Conservation (phyloP, 2,329 filamentous ascomycete genomes). For the Botryosphaeria agaves region DNA sequence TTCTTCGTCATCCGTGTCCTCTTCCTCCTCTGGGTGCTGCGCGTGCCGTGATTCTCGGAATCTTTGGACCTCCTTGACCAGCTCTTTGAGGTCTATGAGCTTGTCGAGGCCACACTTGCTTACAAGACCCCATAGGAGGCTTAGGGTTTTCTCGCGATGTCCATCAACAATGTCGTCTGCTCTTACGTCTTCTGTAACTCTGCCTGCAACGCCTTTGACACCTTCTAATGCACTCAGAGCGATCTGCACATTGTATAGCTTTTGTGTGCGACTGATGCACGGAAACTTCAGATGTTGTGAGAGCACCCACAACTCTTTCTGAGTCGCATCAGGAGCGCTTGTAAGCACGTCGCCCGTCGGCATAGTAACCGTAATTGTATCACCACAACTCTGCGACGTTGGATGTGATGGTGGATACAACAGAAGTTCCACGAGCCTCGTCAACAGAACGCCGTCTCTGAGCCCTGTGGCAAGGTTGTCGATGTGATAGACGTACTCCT, state of each 20-base stretch:
- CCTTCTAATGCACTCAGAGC: conserved; percentile 35
- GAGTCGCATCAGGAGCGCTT: conserved; percentile 14
- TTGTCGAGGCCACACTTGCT: conserved; percentile 35
- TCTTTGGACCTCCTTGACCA: conserved; percentile 32
- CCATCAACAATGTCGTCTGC: conserved; percentile 46
- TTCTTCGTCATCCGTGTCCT: conserved; percentile 7
- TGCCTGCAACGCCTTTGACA: conserved; percentile 21
- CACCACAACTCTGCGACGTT: conserved; percentile 14
- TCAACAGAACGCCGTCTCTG: conserved; percentile 42
- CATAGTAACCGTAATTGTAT: conserved; percentile 27
- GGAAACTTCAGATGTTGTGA: conserved; percentile 42
- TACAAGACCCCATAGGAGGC: conserved; percentile 41
- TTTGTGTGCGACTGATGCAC: conserved; percentile 35
- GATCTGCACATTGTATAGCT: conserved; percentile 41
- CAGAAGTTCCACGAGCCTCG: conserved; percentile 40
- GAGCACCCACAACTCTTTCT: conserved; percentile 26
- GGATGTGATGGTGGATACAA: conserved; percentile 24
- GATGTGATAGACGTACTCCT: conserved; percentile 41
- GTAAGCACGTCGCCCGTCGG: conserved; percentile 26
- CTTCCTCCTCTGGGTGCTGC: conserved; percentile 4
- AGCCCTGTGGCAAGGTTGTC: conserved; percentile 44
- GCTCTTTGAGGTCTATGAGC: conserved; percentile 37
- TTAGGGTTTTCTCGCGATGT: conserved; percentile 45
- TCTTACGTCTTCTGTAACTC: conserved; percentile 25
- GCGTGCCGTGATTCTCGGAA: conserved; percentile 18